These are phyloP conservation scores for Pseudogymnoascus sp. DNA, from an alignment of 2,329 filamentous ascomycete genomes.

Conservation along the genomic window DNA sequence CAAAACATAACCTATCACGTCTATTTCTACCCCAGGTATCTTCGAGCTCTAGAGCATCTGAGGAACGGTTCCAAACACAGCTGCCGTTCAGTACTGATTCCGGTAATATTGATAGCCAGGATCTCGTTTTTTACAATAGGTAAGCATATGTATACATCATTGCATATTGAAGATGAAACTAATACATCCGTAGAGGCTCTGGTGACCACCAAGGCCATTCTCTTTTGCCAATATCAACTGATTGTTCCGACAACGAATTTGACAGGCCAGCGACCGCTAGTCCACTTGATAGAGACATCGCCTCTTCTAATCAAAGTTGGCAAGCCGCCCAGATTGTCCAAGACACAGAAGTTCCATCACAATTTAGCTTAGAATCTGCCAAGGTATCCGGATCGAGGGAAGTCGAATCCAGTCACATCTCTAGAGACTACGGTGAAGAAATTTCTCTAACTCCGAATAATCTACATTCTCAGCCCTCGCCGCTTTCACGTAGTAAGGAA, in stretches of 20 bases:
- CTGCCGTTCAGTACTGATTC: background rate
- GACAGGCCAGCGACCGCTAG: background rate
- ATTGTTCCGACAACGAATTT: background rate
- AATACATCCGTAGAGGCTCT: background rate
- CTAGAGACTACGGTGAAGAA: background rate
- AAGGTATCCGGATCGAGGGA: background rate
- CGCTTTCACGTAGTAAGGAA: background rate
- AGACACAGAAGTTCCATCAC: background rate
- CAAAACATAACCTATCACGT: background rate
- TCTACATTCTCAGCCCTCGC: background rate
- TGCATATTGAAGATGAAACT: background rate
- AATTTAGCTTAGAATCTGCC: background rate
- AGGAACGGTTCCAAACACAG: conserved; percentile 4
- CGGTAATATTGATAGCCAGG: background rate
- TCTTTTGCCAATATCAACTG: conserved; percentile 1
- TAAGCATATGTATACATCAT: background rate
- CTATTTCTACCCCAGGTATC: conserved; percentile 3
- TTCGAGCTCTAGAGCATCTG: background rate
- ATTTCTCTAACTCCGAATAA: background rate
- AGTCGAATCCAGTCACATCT: background rate
- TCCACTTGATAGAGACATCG: background rate
- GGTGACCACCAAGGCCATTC: background rate
- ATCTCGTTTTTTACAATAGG: background rate
- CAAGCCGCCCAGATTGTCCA: background rate
- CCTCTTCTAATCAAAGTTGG: conserved; percentile 1